Evolutionary conservation across 345 rosid genomes (phyloP).

Genomic region (Rhodamnia rubescens): DNA sequence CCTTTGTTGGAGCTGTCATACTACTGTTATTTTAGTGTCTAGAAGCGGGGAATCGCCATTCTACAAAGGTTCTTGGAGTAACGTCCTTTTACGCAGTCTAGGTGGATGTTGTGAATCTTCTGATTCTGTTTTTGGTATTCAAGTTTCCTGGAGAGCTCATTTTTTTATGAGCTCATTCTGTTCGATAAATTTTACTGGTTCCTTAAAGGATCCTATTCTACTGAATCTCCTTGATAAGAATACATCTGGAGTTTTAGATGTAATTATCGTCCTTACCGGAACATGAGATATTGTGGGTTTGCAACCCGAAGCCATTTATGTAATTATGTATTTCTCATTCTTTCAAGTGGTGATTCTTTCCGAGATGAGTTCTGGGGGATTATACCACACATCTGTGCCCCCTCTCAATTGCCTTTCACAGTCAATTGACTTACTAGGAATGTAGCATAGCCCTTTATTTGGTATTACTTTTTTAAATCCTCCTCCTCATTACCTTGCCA

Average conservation of each 20-base stretch:
- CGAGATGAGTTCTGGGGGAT: background rate
- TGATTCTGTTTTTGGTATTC: background rate
- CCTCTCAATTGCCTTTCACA: background rate
- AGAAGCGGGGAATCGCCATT: background rate
- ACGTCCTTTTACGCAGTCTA: background rate
- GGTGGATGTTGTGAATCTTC: background rate
- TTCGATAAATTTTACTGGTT: background rate
- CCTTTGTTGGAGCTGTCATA: background rate
- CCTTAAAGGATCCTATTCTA: background rate
- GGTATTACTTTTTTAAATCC: background rate
- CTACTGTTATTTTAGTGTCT: background rate
- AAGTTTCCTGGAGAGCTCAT: background rate
- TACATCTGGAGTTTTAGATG: background rate
- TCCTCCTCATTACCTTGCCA: background rate
- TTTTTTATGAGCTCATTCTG: background rate
- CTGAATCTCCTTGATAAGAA: background rate
- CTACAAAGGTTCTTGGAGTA: background rate
- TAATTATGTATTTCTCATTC: background rate
- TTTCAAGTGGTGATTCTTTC: background rate
- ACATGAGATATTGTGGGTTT: background rate
- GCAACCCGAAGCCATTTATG: background rate
- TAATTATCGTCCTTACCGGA: background rate
- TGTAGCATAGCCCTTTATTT: background rate
- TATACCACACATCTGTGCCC: background rate
- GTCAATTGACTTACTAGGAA: background rate